These are phyloP conservation scores for Metschnikowia chrysomelidarum DNA, from an alignment of 805 yeast species.

Conservation along the genomic window DNA sequence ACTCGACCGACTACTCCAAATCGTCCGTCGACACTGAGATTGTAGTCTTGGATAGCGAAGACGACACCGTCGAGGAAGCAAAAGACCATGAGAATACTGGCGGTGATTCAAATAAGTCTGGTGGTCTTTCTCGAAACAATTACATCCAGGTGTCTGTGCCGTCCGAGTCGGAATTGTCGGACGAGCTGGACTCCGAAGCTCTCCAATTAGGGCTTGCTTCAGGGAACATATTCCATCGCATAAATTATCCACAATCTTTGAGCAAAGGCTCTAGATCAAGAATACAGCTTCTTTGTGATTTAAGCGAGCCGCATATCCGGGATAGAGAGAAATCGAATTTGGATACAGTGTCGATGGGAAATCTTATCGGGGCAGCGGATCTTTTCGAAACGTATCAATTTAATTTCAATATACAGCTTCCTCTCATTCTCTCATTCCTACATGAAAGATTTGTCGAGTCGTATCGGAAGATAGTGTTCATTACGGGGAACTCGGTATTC, in stretches of 20 bases:
- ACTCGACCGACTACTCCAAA: too few species aligned
- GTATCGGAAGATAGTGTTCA: slow-evolving; percentile 26
- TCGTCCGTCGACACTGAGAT: too few species aligned
- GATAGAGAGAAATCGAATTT: slow-evolving; percentile 12
- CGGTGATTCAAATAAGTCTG: too few species aligned
- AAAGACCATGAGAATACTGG: too few species aligned
- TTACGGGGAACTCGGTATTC: slow-evolving; percentile 26
- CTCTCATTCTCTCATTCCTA: slow-evolving; percentile 33
- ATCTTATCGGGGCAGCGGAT: slow-evolving; percentile 31
- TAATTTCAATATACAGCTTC: slow-evolving; percentile 47
- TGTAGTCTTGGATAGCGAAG: slow-evolving; percentile 1
- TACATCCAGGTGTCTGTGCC: too few species aligned
- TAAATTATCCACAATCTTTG: background rate
- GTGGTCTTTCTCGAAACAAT: too few species aligned
- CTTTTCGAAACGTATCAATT: slow-evolving; percentile 43
- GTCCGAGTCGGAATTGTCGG: background rate
- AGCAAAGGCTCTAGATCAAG: slow-evolving; percentile 17
- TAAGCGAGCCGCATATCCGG: slow-evolving; percentile 19
- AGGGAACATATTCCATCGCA: background rate
- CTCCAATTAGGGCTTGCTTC: too few species aligned
- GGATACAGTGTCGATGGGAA: slow-evolving; percentile 27
- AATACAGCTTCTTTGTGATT: slow-evolving; percentile 27
- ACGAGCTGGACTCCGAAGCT: background rate
- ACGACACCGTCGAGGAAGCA: background rate
- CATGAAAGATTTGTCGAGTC: slow-evolving; percentile 23